These are phyloP conservation scores for Pseudomicrostroma phylloplanum DNA, from an alignment of 1,284 basidiomycete genomes.

Conservation along the genomic window DNA sequence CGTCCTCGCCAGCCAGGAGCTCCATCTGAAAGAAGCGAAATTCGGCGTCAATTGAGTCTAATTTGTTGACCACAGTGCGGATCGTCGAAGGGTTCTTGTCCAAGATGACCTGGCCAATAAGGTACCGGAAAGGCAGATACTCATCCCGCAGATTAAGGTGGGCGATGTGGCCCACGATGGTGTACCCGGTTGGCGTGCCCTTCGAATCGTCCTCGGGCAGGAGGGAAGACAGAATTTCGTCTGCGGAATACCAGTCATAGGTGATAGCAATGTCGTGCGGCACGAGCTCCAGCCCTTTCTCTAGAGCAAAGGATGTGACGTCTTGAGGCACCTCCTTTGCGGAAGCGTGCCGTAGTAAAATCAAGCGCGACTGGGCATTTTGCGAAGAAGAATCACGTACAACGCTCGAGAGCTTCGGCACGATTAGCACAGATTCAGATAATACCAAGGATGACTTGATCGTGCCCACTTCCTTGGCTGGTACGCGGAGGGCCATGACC, in stretches of 20 bases:
- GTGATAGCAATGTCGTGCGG: conserved; percentile 62
- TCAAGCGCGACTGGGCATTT: not conserved
- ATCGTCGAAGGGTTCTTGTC: conserved; percentile 59
- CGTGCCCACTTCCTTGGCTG: not conserved
- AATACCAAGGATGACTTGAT: not conserved
- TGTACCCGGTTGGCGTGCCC: conserved; percentile 78
- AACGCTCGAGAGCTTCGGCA: not conserved
- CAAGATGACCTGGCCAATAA: conserved; percentile 79
- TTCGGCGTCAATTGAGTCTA: conserved; percentile 75
- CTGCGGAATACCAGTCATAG: conserved; percentile 79
- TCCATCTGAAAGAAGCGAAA: conserved; percentile 98
- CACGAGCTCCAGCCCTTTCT: conserved; percentile 58
- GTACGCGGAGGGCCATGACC: not conserved
- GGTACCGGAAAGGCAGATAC: conserved; percentile 80
- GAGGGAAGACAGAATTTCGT: conserved; percentile 72
- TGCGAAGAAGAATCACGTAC: not conserved
- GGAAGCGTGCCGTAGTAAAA: not conserved
- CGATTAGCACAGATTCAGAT: not conserved
- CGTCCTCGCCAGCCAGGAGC: conserved; percentile 77
- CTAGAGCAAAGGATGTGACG: not conserved
- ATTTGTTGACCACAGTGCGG: conserved; percentile 90
- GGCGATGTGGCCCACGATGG: conserved; percentile 78
- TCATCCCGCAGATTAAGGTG: conserved; percentile 86
- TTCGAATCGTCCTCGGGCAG: conserved; percentile 67
- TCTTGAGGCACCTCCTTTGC: not conserved